These are phyloP conservation scores for Silene latifolia DNA, from an alignment of 148 eudicot species.

Conservation along the genomic window DNA sequence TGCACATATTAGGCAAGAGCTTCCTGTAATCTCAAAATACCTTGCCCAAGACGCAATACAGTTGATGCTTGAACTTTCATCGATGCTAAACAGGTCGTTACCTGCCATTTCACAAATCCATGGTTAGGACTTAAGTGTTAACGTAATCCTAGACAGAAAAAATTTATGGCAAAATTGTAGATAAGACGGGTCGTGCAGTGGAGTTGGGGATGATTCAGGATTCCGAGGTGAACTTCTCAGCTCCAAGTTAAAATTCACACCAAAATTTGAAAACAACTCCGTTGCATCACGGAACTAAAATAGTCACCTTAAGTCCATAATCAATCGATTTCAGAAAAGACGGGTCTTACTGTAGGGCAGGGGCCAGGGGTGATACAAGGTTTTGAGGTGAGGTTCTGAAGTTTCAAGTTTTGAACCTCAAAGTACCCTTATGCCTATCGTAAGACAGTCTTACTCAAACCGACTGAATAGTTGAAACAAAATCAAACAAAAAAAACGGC, in stretches of 20 bases:
- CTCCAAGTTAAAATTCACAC: neutral
- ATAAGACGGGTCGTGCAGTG: neutral
- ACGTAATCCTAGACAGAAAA: neutral
- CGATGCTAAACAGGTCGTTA: neutral
- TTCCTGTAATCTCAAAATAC: constrained; percentile 7
- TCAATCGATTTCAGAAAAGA: no score
- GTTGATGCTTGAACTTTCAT: neutral
- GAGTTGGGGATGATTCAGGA: neutral
- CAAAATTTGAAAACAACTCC: neutral
- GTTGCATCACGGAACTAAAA: no score
- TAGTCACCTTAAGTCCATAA: no score
- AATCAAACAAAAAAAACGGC: neutral
- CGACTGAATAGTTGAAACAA: neutral
- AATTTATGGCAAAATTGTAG: neutral
- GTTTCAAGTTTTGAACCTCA: no score
- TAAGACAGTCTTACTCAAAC: neutral
- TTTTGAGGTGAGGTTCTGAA: no score
- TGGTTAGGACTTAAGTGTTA: neutral
- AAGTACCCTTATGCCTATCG: no score
- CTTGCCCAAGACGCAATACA: constrained; percentile 14
- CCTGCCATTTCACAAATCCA: constrained; percentile 4
- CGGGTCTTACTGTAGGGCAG: neutral
- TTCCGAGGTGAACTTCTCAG: neutral
- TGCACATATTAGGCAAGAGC: constrained; percentile 9
- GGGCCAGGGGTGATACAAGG: no score